phyloP scores from a whole-genome alignment of 1,284 basidiomycete genomes.

The Naganishia albida region DNA sequence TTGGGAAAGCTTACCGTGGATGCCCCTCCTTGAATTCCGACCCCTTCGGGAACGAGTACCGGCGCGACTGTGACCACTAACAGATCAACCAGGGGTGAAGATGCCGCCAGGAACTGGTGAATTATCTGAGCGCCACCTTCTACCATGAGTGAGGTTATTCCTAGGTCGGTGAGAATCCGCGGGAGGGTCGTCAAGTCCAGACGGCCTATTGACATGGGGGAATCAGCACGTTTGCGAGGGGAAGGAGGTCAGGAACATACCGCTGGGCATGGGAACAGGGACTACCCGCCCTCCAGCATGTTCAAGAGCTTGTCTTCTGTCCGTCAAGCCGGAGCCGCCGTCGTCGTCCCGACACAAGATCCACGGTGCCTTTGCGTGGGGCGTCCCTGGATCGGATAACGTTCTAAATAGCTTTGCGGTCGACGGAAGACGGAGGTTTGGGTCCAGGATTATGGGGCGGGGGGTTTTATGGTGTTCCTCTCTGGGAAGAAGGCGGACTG shows the following conservation, averaged over 20 bases:
- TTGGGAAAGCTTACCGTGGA: background rate
- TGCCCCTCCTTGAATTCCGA: background rate
- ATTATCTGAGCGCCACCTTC: slow-evolving; percentile 90
- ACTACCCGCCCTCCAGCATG: slow-evolving; percentile 50
- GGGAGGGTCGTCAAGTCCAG: slow-evolving; percentile 62
- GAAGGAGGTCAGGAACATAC: slow-evolving; percentile 53
- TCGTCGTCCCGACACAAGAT: slow-evolving; percentile 60
- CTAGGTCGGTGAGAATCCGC: slow-evolving; percentile 58
- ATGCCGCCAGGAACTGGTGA: slow-evolving; percentile 4
- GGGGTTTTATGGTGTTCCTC: slow-evolving; percentile 58
- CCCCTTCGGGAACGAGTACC: slow-evolving; percentile 24
- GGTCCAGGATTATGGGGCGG: slow-evolving; percentile 81
- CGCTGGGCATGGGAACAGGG: slow-evolving; percentile 53
- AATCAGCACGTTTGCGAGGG: background rate
- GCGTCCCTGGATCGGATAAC: slow-evolving; percentile 54
- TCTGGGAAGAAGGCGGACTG: slow-evolving; percentile 45
- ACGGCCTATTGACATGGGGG: slow-evolving; percentile 47
- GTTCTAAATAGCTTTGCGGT: slow-evolving; percentile 75
- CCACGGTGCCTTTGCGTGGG: slow-evolving; percentile 72
- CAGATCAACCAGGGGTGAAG: slow-evolving; percentile 32
- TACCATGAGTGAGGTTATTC: slow-evolving; percentile 81
- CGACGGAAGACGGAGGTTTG: slow-evolving; percentile 66
- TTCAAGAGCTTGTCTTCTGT: slow-evolving; percentile 41
- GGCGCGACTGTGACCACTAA: slow-evolving; percentile 37
- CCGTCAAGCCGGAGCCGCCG: slow-evolving; percentile 38